A percentile compares a stretch with the other conserved stretches of the same genome.
phyloP scores from a whole-genome alignment of 2,329 filamentous ascomycete species.

The Claviceps monticola region DNA sequence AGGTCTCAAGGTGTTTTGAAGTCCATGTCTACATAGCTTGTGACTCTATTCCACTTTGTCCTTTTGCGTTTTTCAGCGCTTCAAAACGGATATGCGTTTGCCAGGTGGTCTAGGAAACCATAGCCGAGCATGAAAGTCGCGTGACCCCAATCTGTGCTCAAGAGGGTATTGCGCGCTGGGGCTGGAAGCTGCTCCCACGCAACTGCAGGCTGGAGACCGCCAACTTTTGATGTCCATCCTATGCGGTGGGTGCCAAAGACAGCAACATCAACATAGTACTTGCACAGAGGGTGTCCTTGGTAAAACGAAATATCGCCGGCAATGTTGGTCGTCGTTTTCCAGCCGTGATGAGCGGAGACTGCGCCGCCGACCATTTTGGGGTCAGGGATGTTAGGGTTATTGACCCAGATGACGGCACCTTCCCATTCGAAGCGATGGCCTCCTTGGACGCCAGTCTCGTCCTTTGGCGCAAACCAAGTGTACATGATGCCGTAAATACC shows the following conservation, averaged over 20 bases:
- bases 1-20: too few relatives aligned
- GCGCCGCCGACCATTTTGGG: neutral
- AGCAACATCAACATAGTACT: neutral
- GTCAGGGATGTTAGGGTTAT: accelerated
- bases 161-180: neutral
- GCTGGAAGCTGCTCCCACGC: neutral
- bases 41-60: neutral
- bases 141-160: neutral
- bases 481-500: neutral
- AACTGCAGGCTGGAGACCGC: neutral
- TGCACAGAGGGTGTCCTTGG: neutral
- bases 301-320: neutral
- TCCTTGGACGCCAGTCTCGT: neutral
- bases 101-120: neutral
- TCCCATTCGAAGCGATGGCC: neutral
- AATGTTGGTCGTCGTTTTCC: neutral
- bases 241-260: neutral
- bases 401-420: neutral
- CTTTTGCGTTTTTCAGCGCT: neutral
- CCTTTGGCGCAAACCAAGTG: neutral
- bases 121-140: neutral
- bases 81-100: neutral
- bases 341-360: neutral
- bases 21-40: too few relatives aligned
- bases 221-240: neutral